Evolutionary conservation across 2,329 filamentous ascomycete genomes (phyloP), one percentile per base, ranked within the genome.

Genomic region (Botrytis medusae): DNA sequence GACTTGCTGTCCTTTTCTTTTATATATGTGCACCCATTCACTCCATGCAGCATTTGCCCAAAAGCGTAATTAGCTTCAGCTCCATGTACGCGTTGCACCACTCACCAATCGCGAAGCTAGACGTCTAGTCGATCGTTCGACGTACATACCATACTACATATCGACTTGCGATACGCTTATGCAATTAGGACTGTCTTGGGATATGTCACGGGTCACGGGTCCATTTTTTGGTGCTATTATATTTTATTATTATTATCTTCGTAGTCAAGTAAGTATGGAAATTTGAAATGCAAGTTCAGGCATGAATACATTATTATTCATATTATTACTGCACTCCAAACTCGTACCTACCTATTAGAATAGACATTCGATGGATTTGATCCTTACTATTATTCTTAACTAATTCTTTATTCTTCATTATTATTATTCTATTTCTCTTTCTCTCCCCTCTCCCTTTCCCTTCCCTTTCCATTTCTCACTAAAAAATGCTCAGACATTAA

Each of bases 1-100:
- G 37, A 72, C 69, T 67, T 25, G 34, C 22, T 72, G 60, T 34
- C 69, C 69, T 42, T 67, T 64, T 67, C 32, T 60, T 42, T 72
- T 72, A 72, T 72, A 65, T 65, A 67, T 57, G 59, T 72, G 48
- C 69, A n/a, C 60, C 69, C 69, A 65, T 72, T 67, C 42, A 42
- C 61, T 25, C 60, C 22, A 72, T 72, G 69, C 60, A 72, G 16
- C 8, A 32, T 32, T 37, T 10, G n/a, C 69, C 37, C 34, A 67
- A 72, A 72, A 62, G 29, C 46, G 60, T 25, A 72, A 72, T 51
- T 40, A 67, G 69, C 60, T 67, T 72, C 69, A 72, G 69, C 69
- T 71, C 44, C 60, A 54, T 64, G 20, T 48, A 20, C 10, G 46
- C 54, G 46, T 65, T 40, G n/a, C 60, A 54, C 46, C 46, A 46